A percentile compares a stretch with the other conserved stretches of the same genome.
phyloP scores from a whole-genome alignment of 345 rosid genomes.

The Aethionema arabicum region DNA sequence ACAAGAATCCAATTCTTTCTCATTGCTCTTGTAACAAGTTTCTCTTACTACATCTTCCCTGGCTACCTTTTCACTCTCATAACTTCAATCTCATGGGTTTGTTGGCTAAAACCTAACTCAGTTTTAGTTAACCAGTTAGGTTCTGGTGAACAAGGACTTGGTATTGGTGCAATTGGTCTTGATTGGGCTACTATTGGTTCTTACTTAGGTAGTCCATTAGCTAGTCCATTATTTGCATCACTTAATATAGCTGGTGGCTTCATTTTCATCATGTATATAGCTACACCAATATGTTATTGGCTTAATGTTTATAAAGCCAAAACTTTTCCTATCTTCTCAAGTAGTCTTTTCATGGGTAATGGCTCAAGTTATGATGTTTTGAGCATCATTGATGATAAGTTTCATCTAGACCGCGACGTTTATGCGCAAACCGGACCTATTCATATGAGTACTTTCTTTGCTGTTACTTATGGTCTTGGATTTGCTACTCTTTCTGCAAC shows the following conservation, averaged over 20 bases:
- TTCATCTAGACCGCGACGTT: conserved; percentile 53
- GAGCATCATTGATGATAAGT: conserved; percentile 50
- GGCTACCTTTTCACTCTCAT: conserved; percentile 54
- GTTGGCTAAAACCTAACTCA: conserved; percentile 71
- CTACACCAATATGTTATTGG: conserved; percentile 69
- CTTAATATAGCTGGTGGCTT: conserved; percentile 64
- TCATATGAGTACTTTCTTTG: conserved; percentile 71
- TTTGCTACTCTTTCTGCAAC: conserved; percentile 77
- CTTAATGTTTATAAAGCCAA: conserved; percentile 59
- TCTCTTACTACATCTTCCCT: conserved; percentile 64
- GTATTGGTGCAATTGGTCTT: conserved; percentile 67
- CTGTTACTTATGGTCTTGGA: conserved; percentile 74
- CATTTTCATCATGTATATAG: conserved; percentile 54
- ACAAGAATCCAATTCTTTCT: conserved; percentile 67
- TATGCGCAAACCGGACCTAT: conserved; percentile 53
- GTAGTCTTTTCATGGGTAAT: conserved; percentile 45
- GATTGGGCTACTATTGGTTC: conserved; percentile 77
- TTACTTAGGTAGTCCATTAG: conserved; percentile 77
- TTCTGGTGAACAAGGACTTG: conserved; percentile 70
- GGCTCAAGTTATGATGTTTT: conserved; percentile 57
- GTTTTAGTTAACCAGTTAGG: conserved; percentile 69
- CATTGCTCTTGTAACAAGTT: conserved; percentile 52
- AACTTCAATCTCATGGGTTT: conserved; percentile 73
- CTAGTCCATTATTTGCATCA: conserved; percentile 81
- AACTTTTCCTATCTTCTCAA: conserved; percentile 63